Percentiles rank a stretch among this genome's conserved stretches.
Conservation (phyloP, 352 stramenopile species). For the Saprolegnia diclina region DNA sequence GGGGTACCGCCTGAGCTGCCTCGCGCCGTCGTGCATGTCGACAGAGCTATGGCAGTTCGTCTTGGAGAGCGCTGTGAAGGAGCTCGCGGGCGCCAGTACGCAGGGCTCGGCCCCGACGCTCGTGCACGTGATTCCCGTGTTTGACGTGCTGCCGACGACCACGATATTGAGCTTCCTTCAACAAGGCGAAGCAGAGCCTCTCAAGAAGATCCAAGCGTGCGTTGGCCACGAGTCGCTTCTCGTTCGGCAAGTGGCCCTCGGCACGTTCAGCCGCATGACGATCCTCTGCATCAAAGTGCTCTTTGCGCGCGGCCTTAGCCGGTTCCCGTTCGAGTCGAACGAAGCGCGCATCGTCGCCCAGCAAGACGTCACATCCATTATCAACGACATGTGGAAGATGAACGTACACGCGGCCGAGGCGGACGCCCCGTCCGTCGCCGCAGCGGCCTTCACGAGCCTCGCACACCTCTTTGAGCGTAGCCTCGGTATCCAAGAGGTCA, state of each 20-base stretch:
- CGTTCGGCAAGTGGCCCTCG: conserved; percentile 53
- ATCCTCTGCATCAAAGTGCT: conserved; percentile 46
- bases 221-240: conserved; percentile 62
- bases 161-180: conserved; percentile 61
- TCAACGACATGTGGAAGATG: conserved; percentile 75
- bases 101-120: conserved; percentile 38
- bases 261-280: conserved; percentile 48
- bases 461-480: conserved; percentile 37
- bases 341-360: conserved; percentile 73
- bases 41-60: conserved; percentile 58
- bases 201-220: conserved; percentile 67
- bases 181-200: conserved; percentile 57
- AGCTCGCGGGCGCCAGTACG: conserved; percentile 64
- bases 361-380: conserved; percentile 69
- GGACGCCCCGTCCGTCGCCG: conserved; percentile 31
- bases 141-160: conserved; percentile 50
- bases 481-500: conserved; percentile 32
- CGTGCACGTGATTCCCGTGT: conserved; percentile 42
- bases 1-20: conserved; percentile 57
- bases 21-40: conserved; percentile 49
- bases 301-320: conserved; percentile 48
- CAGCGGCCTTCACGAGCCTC: conserved; percentile 58
- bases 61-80: conserved; percentile 49
- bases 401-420: conserved; percentile 57
- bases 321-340: conserved; percentile 79